Conservation (phyloP, 768 basidiomycete species). For the Polyporus arcularius region DNA sequence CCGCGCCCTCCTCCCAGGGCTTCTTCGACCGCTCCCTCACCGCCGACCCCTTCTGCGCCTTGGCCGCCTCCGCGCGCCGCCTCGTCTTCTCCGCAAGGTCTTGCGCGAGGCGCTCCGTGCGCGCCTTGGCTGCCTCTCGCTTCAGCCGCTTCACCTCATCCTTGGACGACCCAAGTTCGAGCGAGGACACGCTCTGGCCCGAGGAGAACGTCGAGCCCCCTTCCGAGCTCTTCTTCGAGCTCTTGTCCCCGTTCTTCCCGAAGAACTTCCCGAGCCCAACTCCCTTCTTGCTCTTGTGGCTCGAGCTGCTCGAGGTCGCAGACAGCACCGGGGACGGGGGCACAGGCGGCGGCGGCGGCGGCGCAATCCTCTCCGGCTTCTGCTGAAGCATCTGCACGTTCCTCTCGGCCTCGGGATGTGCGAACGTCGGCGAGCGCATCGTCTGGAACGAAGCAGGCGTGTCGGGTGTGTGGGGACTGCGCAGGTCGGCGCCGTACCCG, state of each 20-base stretch:
- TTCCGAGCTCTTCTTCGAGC: conserved; percentile 8
- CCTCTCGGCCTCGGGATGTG: neutral
- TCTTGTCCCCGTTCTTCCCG: neutral
- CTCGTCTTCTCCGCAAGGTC: conserved; percentile 41
- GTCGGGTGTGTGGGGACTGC: neutral
- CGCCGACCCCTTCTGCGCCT: conserved; percentile 16
- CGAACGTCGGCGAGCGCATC: neutral
- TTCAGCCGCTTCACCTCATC: conserved; percentile 45
- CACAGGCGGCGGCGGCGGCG: neutral
- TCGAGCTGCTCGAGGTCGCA: neutral
- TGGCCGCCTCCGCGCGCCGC: conserved; percentile 30
- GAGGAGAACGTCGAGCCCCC: conserved; percentile 8
- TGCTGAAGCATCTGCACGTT: neutral
- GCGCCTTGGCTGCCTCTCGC: conserved; percentile 42
- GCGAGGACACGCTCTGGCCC: conserved; percentile 13
- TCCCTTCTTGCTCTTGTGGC: neutral
- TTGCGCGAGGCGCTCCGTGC: conserved; percentile 44
- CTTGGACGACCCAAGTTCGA: conserved; percentile 18
- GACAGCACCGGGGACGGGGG: conserved; percentile 14
- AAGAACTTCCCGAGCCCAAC: conserved; percentile 5
- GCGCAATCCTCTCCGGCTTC: neutral
- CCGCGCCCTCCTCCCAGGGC: conserved; percentile 18
- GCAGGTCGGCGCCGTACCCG: neutral
- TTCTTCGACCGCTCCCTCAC: conserved; percentile 9
- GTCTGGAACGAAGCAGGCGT: too few relatives aligned